Percentiles rank a stretch among this genome's conserved stretches.
phyloP scores from a whole-genome alignment of 148 eudicot species.

The Diospyros kaki region DNA sequence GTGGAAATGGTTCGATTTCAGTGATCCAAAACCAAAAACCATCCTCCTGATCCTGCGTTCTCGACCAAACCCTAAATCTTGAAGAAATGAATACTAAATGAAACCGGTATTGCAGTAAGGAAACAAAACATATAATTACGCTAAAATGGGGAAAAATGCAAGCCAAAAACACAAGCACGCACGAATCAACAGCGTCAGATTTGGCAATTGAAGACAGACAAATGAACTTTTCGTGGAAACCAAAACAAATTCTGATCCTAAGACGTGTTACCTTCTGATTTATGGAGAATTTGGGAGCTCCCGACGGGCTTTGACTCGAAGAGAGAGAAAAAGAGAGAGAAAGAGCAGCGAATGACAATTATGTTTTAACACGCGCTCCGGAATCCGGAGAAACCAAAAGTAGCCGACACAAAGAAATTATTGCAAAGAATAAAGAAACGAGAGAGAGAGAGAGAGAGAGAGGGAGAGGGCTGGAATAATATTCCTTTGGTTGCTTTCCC shows the following conservation, averaged over 20 bases:
- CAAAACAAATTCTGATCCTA: not conserved
- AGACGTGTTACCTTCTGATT: constrained; percentile 8
- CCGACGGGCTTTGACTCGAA: constrained; percentile 6
- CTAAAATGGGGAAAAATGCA: not conserved
- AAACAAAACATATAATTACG: not conserved
- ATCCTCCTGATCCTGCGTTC: not conserved
- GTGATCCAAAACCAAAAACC: not conserved
- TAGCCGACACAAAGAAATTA: not conserved
- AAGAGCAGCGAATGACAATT: not conserved
- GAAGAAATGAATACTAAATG: not conserved
- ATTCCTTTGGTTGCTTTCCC: not conserved
- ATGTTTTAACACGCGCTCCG: no score
- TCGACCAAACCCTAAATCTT: not conserved
- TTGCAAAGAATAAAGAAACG: no score
- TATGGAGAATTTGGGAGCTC: constrained; percentile 7
- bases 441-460: not conserved
- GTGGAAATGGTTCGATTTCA: not conserved
- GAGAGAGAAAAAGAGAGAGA: not conserved
- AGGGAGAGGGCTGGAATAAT: not conserved
- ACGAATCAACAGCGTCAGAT: not conserved
- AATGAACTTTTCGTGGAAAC: not conserved
- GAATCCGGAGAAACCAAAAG: no score
- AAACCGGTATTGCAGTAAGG: not conserved
- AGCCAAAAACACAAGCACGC: not conserved
- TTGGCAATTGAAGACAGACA: not conserved